Percentiles rank a stretch among this genome's conserved stretches.
Evolutionary conservation across 345 rosid genomes (phyloP).

Genomic region (Lepidium aucheri): DNA sequence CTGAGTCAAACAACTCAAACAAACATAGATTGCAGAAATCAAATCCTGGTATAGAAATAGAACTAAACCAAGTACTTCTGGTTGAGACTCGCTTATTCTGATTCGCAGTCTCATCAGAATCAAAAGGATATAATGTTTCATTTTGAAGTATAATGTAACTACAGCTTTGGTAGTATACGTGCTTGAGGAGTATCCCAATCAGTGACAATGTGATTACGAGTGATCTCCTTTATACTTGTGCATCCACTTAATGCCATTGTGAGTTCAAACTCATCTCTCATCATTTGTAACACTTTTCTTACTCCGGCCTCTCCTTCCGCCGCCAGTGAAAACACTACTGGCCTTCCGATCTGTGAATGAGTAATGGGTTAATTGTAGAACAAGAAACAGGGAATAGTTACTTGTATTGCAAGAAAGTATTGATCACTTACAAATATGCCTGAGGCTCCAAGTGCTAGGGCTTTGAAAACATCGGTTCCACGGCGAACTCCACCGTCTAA

Average conservation of each 20-base stretch:
- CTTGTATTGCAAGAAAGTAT: background rate
- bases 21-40: no score
- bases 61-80: no score
- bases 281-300: slow-evolving; percentile 60
- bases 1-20: no score
- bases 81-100: no score
- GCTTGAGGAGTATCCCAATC: slow-evolving; percentile 55
- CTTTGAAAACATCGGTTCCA: slow-evolving; percentile 85
- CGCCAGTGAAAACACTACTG: slow-evolving; percentile 71
- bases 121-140: background rate
- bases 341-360: slow-evolving; percentile 60
- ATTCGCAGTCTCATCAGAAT: no score
- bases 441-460: slow-evolving; percentile 78
- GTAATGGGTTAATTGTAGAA: background rate
- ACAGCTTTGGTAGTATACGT: slow-evolving; percentile 10
- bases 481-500: slow-evolving; percentile 86
- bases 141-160: background rate
- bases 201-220: slow-evolving; percentile 52
- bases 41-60: no score
- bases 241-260: slow-evolving; percentile 85
- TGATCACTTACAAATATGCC: slow-evolving; percentile 69
- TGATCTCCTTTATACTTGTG: slow-evolving; percentile 61
- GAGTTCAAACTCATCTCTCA: slow-evolving; percentile 71
- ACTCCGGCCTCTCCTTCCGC: slow-evolving; percentile 75
- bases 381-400: background rate